Conservation (phyloP, 1,284 basidiomycete species). For the Cutaneotrichosporon sp. region DNA sequence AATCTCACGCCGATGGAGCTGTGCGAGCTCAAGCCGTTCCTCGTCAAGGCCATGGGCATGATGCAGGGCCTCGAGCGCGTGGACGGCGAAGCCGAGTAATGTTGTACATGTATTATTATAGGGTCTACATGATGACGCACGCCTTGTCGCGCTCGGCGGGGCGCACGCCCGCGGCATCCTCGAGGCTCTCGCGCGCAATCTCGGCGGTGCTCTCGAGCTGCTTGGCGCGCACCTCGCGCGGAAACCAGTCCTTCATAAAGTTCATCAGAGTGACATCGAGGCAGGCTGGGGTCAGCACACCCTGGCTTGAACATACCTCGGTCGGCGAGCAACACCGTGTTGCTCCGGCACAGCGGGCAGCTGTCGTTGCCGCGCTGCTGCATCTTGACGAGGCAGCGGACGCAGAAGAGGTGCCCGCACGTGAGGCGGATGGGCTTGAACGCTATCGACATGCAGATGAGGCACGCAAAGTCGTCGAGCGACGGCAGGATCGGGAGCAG, state of each 20-base stretch:
- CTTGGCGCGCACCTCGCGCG: slow-evolving; percentile 77
- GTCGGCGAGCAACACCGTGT: slow-evolving; percentile 73
- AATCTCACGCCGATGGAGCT: slow-evolving; percentile 88
- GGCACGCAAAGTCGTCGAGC: slow-evolving; percentile 67
- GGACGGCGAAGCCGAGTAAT: slow-evolving; percentile 22
- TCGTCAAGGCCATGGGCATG: slow-evolving; percentile 76
- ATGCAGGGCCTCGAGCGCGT: slow-evolving; percentile 53
- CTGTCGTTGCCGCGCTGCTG: slow-evolving; percentile 76
- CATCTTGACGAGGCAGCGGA: slow-evolving; percentile 89
- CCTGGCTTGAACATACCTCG: slow-evolving; percentile 65
- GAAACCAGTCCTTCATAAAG: slow-evolving; percentile 94
- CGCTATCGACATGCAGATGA: slow-evolving; percentile 77
- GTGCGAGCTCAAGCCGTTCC: slow-evolving; percentile 87
- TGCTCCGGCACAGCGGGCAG: slow-evolving; percentile 84
- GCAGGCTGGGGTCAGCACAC: slow-evolving; percentile 27
- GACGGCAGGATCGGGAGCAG: slow-evolving; percentile 65
- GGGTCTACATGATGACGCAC: slow-evolving; percentile 50
- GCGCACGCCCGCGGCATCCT: slow-evolving; percentile 61
- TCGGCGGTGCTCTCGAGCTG: slow-evolving; percentile 75
- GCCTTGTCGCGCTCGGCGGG: slow-evolving; percentile 33
- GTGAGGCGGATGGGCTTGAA: slow-evolving; percentile 83
- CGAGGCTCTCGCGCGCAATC: slow-evolving; percentile 68
- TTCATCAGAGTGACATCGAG: slow-evolving; percentile 47
- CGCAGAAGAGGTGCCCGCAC: slow-evolving; percentile 91
- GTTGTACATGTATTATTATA: slow-evolving; percentile 10